Evolutionary conservation across 2,329 filamentous ascomycete genomes (phyloP), one percentile per base, ranked within the genome.

Genomic region (Colletotrichum sp.): DNA sequence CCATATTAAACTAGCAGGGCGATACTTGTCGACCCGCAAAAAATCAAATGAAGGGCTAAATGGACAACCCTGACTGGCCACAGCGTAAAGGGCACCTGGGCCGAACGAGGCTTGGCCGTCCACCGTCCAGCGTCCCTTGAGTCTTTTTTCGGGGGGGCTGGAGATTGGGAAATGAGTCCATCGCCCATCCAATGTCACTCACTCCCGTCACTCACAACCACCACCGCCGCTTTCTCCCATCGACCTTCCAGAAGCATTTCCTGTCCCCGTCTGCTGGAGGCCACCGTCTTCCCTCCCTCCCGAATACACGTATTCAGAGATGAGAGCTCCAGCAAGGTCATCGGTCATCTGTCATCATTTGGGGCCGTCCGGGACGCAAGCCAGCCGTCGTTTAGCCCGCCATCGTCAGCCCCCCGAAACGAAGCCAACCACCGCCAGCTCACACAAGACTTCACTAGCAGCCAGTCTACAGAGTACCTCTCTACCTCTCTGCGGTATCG

Each of bases 161-260:
- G 72, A 75, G 71, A 71, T 75, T 65, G 68, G 44, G 68, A 71
- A 71, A 71, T 75, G 72, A 71, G 52, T 52, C 44, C 66, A 16
- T 15, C 24, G n/a, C 30, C 69, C 26, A 62, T 44, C 44, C 44
- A 52, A 52, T 52, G 44, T 52, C 18, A 49, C 39, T 49, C 39
- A 49, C 28, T n/a, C 49, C 24, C 21, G 21, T 28, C 24, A 36
- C 8, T 59, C 28, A n/a, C 59, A 10, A 62, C 62, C 7, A 30
- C 28, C 18, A 13, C 7, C 18, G 4, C 32, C 59, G 36, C 36
- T 12, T 21, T 34, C 30, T 13, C 3, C 32, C 59, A 21, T 52
- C 55, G 26, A 59, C 30, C 62, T 28, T 63, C 60, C 60, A 36
- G 30, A 63, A 28, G 18, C 30, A 21, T 34, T 15, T 32, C 30